These are phyloP conservation scores for Malbranchea zuffiana DNA, from an alignment of 2,329 filamentous ascomycete genomes.

Conservation along the genomic window DNA sequence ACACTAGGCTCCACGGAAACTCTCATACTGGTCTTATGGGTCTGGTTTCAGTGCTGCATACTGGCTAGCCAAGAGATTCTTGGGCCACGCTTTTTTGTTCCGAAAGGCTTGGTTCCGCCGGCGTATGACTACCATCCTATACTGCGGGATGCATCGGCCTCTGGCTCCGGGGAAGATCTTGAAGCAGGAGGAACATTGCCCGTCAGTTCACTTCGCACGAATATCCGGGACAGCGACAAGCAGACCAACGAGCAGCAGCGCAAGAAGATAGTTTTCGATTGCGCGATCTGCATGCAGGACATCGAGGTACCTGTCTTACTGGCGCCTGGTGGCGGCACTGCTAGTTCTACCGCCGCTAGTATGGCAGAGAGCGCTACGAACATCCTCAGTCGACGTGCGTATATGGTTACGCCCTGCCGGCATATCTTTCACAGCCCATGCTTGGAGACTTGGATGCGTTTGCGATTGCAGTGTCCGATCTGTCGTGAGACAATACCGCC, in stretches of 20 bases:
- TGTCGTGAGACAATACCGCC: conserved; percentile 84
- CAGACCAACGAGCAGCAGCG: conserved; percentile 35
- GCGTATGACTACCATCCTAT: conserved; percentile 90
- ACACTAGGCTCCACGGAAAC: conserved; percentile 57
- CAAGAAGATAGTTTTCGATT: conserved; percentile 62
- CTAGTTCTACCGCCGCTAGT: conserved; percentile 40
- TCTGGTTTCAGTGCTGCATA: conserved; percentile 74
- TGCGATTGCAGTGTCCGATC: conserved; percentile 86
- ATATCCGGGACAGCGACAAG: conserved; percentile 26
- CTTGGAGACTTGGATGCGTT: conserved; percentile 92
- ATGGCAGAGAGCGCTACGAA: conserved; percentile 42
- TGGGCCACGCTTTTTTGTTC: conserved; percentile 78
- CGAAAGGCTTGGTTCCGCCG: conserved; percentile 52
- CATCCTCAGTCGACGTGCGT: conserved; percentile 66
- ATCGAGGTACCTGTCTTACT: conserved; percentile 74
- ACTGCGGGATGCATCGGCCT: conserved; percentile 43
- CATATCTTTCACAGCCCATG: conserved; percentile 92
- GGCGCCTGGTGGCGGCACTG: conserved; percentile 30
- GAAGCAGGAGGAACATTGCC: conserved; percentile 67
- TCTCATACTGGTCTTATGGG: conserved; percentile 57
- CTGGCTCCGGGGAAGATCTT: conserved; percentile 54
- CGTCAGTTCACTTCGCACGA: conserved; percentile 55
- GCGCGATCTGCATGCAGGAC: conserved; percentile 85
- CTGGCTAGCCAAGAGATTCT: conserved; percentile 75
- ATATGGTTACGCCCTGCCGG: conserved; percentile 95